Evolutionary conservation across 78 protist species (phyloP), one percentile per base, ranked within the genome.

Genomic region (Dictyostelium purpureum): DNA sequence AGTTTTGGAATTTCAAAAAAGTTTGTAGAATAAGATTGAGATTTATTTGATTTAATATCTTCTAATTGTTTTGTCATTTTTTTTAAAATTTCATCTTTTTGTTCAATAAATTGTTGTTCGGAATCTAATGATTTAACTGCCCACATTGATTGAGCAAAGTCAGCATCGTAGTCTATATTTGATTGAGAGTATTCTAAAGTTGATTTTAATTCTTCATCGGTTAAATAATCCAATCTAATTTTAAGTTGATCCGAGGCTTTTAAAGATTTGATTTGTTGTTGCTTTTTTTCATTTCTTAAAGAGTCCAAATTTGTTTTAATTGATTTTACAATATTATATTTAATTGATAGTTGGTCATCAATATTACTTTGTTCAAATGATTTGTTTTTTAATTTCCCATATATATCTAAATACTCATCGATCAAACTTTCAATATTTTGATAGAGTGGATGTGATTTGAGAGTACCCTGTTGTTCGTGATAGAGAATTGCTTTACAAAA

Each of bases 151-250:
- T 37, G 52, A 12, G 92, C 92, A 47, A 85, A 83, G 7, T 85
- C 92, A 18, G 92, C 92, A 73, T 85, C 92, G 61, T 85, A 85
- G 18, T 85, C 82, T 11, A 73, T 45, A 59, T 73, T 85, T 3
- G 18, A 14, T 42, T 71, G 52, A 19, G 82, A 73, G 7, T 21
- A 33, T 43, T 70, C 92, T 12, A 73, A 7, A 4, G 76, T 47
- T 51, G 19, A 33, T 40, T 85, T 85, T 1, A 82, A 9, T 45
- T 85, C 92, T 45, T 67, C 56, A 37, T 85, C 92, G 3, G 92
- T 73, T 28, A 85, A 73, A 73, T 73, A 67, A 73, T 85, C 92
- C n/a, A 85, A 56, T 73, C 45, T 85, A 61, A 85, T 47, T 47
- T 61, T 85, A 42, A 71, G n/a, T 26, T n/a, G 11, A 24, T 28